phyloP scores from a whole-genome alignment of 2,329 filamentous ascomycete genomes.

The Zarea fungicola region DNA sequence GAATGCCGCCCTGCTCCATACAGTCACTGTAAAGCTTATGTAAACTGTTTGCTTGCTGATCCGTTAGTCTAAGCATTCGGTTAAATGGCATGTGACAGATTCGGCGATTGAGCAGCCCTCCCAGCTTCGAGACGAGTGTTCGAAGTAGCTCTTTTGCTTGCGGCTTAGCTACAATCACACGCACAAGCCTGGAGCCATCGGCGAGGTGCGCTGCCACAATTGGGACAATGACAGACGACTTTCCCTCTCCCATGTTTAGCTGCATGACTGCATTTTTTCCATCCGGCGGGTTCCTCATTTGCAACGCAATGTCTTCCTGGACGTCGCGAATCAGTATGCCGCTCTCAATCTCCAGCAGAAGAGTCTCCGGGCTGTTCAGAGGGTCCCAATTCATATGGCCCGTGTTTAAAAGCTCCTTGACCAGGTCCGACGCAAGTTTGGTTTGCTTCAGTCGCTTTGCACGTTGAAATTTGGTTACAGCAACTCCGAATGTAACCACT shows the following conservation, averaged over 20 bases:
- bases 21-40: slow-evolving; percentile 39
- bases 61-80: slow-evolving; percentile 35
- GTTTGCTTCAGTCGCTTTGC: background rate
- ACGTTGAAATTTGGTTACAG: background rate
- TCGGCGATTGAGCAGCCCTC: slow-evolving; percentile 48
- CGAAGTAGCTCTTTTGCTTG: slow-evolving; percentile 57
- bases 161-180: slow-evolving; percentile 57
- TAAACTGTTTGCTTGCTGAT: slow-evolving; percentile 30
- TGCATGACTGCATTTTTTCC: slow-evolving; percentile 53
- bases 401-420: background rate
- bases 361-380: slow-evolving; percentile 44
- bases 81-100: slow-evolving; percentile 58
- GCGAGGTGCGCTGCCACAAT: slow-evolving; percentile 53
- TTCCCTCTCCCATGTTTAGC: slow-evolving; percentile 68
- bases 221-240: slow-evolving; percentile 64
- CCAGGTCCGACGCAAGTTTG: background rate
- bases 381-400: slow-evolving; percentile 1
- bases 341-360: slow-evolving; percentile 61
- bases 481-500: background rate
- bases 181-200: slow-evolving; percentile 43
- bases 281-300: slow-evolving; percentile 45
- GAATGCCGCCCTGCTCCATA: slow-evolving; percentile 43
- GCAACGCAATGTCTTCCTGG: slow-evolving; percentile 51
- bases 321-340: slow-evolving; percentile 55
- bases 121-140: slow-evolving; percentile 48